Evolutionary conservation across 768 basidiomycete species (phyloP).

Genomic region (Chalciporus sphaerocephalus): DNA sequence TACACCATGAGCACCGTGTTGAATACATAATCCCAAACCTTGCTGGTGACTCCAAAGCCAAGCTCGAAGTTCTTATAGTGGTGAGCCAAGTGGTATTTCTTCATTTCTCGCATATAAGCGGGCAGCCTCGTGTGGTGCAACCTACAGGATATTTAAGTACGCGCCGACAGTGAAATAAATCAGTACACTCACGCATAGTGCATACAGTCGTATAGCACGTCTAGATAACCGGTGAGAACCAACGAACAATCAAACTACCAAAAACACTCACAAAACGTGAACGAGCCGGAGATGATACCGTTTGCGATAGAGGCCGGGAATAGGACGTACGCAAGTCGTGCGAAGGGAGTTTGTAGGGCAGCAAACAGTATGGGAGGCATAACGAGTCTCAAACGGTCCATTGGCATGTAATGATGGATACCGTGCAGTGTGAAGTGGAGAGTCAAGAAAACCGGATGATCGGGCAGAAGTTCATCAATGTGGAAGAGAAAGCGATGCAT

Average conservation of each 20-base stretch:
- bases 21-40: constrained; percentile 93
- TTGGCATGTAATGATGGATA: constrained; percentile 95
- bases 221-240: constrained; percentile 35
- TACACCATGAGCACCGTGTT: constrained; percentile 72
- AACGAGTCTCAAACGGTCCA: constrained; percentile 91
- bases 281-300: constrained; percentile 80
- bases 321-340: constrained; percentile 70
- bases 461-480: constrained; percentile 82
- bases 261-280: constrained; percentile 60
- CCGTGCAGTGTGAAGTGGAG: constrained; percentile 93
- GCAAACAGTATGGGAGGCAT: constrained; percentile 92
- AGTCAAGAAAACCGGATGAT: constrained; percentile 70
- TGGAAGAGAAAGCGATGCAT: constrained; percentile 98
- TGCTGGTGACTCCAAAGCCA: constrained; percentile 95
- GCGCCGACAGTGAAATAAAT: neutral
- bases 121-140: constrained; percentile 87
- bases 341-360: constrained; percentile 78
- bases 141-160: constrained; percentile 30
- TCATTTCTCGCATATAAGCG: constrained; percentile 84
- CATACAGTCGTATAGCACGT: constrained; percentile 84
- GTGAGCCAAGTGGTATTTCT: constrained; percentile 96
- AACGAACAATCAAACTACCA: neutral
- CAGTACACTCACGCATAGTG: constrained; percentile 74
- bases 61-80: constrained; percentile 99
- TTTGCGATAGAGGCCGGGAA: constrained; percentile 87